Evolutionary conservation across 345 rosid genomes (phyloP), one percentile per base, ranked within the genome.

Genomic region (Eucalyptus victrix): DNA sequence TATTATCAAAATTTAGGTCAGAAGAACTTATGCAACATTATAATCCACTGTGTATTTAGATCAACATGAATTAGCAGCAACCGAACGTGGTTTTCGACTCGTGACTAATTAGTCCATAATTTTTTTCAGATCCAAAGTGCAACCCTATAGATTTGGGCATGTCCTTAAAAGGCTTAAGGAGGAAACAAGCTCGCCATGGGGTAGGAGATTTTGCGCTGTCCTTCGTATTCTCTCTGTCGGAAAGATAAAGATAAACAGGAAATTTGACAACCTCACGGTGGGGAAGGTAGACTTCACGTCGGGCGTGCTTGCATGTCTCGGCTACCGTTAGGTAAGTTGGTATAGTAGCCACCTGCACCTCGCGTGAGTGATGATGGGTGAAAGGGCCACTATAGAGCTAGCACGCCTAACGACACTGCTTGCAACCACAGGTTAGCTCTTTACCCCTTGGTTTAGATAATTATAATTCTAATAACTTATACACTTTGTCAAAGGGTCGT

Each of bases 291-390:
- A 50, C 53, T 50, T 18, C 53, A 50, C 0, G 8, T 50, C 1
- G 1, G 19, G 7, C 0, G 8, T 50, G 0, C 19, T 50, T 50
- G 53, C 53, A 50, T 50, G 7, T 7, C 53, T 50, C 53, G 0
- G 8, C 3, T 50, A 50, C 1, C 7, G 7, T 50, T 1, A 16
- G 0, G 19, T 50, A 50, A 7, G 7, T 2, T 50, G 7, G 7
- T 50, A 50, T 50, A 50, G 53, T 50, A 16, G 3, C 0, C 3
- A 50, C 53, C 1, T 50, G 3, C 0, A 3, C 0, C 53, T 50
- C 0, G 7, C 0, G 19, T 50, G 19, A 50, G 3, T 50, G 1
- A 50, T 6, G 3, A 3, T 50, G 19, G 53, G 19, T 50, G 53
- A 50, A 50, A 50, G 19, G 7, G 7, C 7, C 7, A 16, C 7